Evolutionary conservation across 768 basidiomycete species (phyloP), one percentile per base, ranked within the genome.

Genomic region (Lactarius indigo): DNA sequence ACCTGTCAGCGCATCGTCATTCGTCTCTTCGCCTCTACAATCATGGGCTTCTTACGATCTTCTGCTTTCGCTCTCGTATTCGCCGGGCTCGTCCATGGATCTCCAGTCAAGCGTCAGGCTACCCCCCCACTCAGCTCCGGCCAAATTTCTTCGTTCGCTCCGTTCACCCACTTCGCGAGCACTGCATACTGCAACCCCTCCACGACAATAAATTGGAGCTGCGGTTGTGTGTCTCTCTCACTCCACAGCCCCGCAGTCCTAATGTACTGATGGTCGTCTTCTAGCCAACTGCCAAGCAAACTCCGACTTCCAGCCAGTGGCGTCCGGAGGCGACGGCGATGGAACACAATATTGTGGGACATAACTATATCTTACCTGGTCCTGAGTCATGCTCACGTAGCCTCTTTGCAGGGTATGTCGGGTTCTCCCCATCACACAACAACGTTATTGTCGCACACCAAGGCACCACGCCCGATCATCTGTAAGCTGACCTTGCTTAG

Each of bases 271-370:
- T 28, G 60, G 17, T 28, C 2, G 6, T 65, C 28, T 23, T 18
- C 4, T 42, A 83, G 81, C 74, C 17, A 78, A 83, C 70, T 86
- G 84, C 70, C 52, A 78, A 1, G 83, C 81, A 3, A 85, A 82
- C 70, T 73, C 82, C 3, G 64, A 68, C n/a, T 87, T 87, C 66
- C 59, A 77, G 35, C 82, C 84, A 0, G 73, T 80, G 31, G 83
- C 81, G 3, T 76, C 80, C 15, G 84, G 84, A 13, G 84, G 84
- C 5, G 74, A 84, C 57, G 84, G 82, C 6, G 68, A 70, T 57
- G 58, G 57, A 0, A 72, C 75, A 2, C 84, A 83, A 64, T 84
- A 78, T 68, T 85, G 81, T 82, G 50, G 30, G 74, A 54, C 23
- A 18, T 26, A 15, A 30, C 17, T 7, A 5, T 7, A 9, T 15